These are phyloP conservation scores for Talaromyces thailandensis DNA, from an alignment of 495 filamentous ascomycete species.

Conservation along the genomic window DNA sequence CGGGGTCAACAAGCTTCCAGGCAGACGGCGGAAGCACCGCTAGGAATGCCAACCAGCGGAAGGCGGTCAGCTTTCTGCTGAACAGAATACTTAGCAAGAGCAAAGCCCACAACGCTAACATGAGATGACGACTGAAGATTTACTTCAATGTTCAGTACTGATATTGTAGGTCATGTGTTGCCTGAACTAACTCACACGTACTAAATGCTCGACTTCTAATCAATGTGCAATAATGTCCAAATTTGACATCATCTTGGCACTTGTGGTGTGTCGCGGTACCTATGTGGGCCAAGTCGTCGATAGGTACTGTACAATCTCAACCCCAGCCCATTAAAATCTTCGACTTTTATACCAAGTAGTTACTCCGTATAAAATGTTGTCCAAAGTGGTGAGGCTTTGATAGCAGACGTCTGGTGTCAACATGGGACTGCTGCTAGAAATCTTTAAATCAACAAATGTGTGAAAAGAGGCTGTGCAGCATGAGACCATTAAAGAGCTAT, in stretches of 20 bases:
- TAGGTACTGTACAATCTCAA: not conserved
- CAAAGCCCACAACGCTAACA: no score
- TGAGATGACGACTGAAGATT: no score
- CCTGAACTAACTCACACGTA: no score
- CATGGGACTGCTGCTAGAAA: not conserved
- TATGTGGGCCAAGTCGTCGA: not conserved
- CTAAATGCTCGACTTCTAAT: no score
- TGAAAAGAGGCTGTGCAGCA: not conserved
- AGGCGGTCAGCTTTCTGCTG: conserved; percentile 3
- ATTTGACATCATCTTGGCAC: no score
- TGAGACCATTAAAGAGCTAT: not conserved
- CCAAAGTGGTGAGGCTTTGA: not conserved
- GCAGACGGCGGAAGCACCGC: not conserved
- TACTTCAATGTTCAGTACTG: no score
- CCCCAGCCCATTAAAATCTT: not conserved
- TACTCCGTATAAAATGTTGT: not conserved
- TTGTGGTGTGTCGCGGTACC: no score
- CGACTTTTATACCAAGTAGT: not conserved
- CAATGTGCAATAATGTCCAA: no score
- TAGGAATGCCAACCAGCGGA: not conserved
- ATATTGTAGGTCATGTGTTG: no score
- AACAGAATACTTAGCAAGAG: no score
- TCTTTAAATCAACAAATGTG: not conserved
- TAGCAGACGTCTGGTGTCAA: not conserved
- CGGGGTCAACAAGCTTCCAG: conserved; percentile 2